phyloP scores from a whole-genome alignment of 176 grass and related monocot genomes.

The Carex scoparia region DNA sequence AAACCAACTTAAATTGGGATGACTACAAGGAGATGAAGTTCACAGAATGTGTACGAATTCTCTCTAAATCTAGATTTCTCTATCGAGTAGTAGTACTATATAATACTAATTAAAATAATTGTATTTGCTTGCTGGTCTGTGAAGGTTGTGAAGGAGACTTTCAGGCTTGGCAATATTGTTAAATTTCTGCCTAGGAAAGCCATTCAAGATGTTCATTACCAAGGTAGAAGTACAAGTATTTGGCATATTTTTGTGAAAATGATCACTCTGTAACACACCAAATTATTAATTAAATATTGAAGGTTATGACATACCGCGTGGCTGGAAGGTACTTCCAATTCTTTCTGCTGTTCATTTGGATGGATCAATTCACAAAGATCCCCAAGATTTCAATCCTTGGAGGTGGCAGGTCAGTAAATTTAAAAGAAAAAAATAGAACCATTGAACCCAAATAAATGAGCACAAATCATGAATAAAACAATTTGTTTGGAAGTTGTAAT shows the following conservation, averaged over 20 bases:
- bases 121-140: too few species aligned
- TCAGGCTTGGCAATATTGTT: background rate
- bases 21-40: slow-evolving; percentile 40
- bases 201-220: slow-evolving; percentile 29
- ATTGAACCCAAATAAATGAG: background rate
- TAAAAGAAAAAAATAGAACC: background rate
- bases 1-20: slow-evolving; percentile 24
- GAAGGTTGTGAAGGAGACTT: too few species aligned
- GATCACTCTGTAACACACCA: background rate
- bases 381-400: slow-evolving; percentile 35
- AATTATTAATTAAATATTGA: background rate
- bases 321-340: slow-evolving; percentile 32
- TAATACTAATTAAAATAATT: background rate
- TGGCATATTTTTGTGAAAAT: background rate
- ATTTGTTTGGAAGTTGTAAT: background rate
- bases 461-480: background rate
- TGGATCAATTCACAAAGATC: slow-evolving; percentile 27
- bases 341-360: slow-evolving; percentile 33
- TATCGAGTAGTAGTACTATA: background rate
- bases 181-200: slow-evolving; percentile 31
- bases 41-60: slow-evolving; percentile 22
- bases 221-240: slow-evolving; percentile 29
- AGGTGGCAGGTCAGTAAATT: slow-evolving; percentile 33
- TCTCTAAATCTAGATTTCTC: background rate
- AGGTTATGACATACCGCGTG: slow-evolving; percentile 39